phyloP scores from a whole-genome alignment of 2,329 filamentous ascomycete genomes.

The Cercospora canescens region DNA sequence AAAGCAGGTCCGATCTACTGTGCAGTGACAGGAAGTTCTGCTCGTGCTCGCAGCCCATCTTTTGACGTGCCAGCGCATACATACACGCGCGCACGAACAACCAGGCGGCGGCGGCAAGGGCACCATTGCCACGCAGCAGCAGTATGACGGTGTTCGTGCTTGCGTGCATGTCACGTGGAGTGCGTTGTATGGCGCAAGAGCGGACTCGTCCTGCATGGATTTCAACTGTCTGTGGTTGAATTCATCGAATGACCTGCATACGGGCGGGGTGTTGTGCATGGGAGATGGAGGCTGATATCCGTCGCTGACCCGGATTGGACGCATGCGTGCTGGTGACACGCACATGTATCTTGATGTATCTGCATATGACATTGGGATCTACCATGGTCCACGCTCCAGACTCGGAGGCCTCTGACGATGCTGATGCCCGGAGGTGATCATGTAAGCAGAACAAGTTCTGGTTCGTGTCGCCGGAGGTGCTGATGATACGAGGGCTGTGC shows the following conservation, averaged over 20 bases:
- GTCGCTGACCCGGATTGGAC: background rate
- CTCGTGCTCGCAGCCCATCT: background rate
- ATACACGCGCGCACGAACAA: background rate
- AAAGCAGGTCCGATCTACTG: background rate
- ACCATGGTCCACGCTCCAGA: background rate
- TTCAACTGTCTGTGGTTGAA: background rate
- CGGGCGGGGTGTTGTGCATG: background rate
- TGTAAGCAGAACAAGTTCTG: background rate
- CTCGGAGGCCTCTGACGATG: background rate
- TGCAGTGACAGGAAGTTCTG: slow-evolving; percentile 2
- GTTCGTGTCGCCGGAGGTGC: background rate
- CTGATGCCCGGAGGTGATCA: background rate
- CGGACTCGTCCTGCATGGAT: slow-evolving; percentile 6
- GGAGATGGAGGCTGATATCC: background rate
- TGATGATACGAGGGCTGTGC: background rate
- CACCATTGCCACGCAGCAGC: slow-evolving; percentile 2
- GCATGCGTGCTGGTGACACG: background rate
- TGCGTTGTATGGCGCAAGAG: background rate
- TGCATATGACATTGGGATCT: background rate
- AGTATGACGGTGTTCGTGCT: background rate
- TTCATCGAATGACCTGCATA: background rate
- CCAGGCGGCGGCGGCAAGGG: background rate
- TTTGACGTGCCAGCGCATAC: slow-evolving; percentile 5
- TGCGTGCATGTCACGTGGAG: slow-evolving; percentile 1
- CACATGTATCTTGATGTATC: background rate